phyloP scores from a whole-genome alignment of 495 filamentous ascomycete species.

The Hyaloscypha variabilis region DNA sequence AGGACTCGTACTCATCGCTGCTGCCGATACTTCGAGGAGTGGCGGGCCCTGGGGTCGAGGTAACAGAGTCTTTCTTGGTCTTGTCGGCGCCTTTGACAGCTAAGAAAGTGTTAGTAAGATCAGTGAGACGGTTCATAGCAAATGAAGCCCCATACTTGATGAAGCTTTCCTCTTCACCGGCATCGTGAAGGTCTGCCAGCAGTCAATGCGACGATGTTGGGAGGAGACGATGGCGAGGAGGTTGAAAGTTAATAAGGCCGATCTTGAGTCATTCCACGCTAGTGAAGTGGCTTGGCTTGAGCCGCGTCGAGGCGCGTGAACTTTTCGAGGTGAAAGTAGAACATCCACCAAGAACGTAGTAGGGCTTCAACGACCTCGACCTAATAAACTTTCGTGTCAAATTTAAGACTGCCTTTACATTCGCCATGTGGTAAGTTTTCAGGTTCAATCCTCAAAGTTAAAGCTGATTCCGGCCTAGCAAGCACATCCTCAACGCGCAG shows the following conservation, averaged over 20 bases:
- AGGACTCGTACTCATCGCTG: conserved; percentile 69
- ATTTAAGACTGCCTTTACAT: neutral
- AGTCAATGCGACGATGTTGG: conserved; percentile 17
- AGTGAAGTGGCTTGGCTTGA: conserved; percentile 13
- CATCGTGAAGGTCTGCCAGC: conserved; percentile 49
- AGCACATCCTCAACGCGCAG: conserved; percentile 98
- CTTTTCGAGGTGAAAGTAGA: neutral
- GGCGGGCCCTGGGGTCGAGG: conserved; percentile 68
- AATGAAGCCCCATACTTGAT: conserved; percentile 44
- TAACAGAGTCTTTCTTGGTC: conserved; percentile 61
- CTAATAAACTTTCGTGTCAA: neutral
- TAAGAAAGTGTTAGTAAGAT: conserved; percentile 40
- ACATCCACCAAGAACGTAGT: no score
- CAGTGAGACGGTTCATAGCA: conserved; percentile 33
- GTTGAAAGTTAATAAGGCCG: conserved; percentile 23
- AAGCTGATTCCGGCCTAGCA: conserved; percentile 47
- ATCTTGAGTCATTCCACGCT: conserved; percentile 15
- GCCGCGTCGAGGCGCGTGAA: neutral
- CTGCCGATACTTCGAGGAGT: conserved; percentile 67
- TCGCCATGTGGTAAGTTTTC: conserved; percentile 24
- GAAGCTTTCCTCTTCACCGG: conserved; percentile 79
- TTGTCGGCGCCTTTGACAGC: conserved; percentile 54
- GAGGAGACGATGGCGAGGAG: conserved; percentile 1
- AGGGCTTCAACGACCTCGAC: no score
- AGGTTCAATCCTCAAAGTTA: neutral